Evolutionary conservation across 805 yeast species (phyloP).

Genomic region (Starmerella scarabaei): DNA sequence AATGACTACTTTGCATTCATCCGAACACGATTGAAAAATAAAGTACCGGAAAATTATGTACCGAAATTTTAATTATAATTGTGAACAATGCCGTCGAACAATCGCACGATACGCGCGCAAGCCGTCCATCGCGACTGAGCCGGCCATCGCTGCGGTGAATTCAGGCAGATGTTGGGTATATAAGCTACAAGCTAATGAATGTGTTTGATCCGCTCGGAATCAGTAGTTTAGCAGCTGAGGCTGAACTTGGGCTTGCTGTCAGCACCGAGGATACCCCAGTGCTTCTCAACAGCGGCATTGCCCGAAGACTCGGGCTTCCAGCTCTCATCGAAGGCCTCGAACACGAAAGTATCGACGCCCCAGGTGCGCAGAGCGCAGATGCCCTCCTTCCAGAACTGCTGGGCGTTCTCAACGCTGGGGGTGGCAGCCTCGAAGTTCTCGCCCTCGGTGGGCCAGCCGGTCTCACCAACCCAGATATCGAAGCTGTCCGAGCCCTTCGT

Average conservation of each 20-base stretch:
- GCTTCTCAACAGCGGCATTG: constrained; percentile 72
- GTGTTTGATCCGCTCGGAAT: no score
- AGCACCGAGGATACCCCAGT: constrained; percentile 78
- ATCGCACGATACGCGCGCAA: no score
- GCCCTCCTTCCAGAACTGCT: constrained; percentile 71
- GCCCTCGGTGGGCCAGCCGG: constrained; percentile 94
- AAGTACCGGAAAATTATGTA: no score
- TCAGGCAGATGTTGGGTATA: no score
- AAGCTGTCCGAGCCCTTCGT: constrained; percentile 77
- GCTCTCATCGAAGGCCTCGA: constrained; percentile 90
- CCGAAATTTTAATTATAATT: no score
- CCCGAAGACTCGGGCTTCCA: constrained; percentile 79
- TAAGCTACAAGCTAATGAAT: no score
- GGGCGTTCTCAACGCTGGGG: constrained; percentile 66
- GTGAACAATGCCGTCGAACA: no score
- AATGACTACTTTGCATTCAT: no score
- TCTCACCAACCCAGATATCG: constrained; percentile 91
- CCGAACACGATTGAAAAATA: no score
- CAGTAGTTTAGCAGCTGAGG: constrained; percentile 19
- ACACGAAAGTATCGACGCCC: constrained; percentile 86
- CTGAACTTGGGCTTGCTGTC: constrained; percentile 27
- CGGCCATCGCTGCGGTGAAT: no score
- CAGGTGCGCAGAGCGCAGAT: constrained; percentile 89
- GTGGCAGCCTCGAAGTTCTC: constrained; percentile 49
- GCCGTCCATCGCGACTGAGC: no score